Evolutionary conservation across 768 basidiomycete species (phyloP).

Genomic region (Suillus subaureus): DNA sequence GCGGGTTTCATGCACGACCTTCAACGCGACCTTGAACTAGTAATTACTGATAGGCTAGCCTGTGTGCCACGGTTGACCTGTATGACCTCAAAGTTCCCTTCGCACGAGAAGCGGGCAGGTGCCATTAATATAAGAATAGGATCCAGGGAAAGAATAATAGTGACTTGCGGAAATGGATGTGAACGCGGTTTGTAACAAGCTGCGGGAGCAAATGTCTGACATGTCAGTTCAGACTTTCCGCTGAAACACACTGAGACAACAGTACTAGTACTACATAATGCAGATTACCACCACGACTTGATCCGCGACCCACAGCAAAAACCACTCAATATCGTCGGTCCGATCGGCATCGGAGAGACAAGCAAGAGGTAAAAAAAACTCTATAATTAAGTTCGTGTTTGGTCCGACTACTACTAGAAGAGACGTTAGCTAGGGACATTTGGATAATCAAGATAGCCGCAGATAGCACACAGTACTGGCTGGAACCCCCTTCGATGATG

Average conservation of each 20-base stretch:
- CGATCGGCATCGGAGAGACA: conserved; percentile 26
- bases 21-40: background rate
- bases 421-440: background rate
- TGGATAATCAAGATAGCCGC: background rate
- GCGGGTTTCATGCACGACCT: background rate
- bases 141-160: background rate
- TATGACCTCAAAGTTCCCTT: background rate
- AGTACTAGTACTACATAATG: background rate
- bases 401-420: too few species aligned
- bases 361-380: background rate
- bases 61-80: background rate
- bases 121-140: background rate
- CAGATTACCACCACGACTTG: background rate
- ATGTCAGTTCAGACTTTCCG: background rate
- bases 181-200: background rate
- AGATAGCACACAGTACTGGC: background rate
- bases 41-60: background rate
- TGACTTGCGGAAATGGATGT: background rate
- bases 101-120: background rate
- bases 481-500: background rate
- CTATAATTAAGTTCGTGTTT: background rate
- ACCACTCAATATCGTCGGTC: conserved; percentile 22
- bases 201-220: background rate
- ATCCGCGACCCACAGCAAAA: conserved; percentile 23
- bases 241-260: background rate